These are phyloP conservation scores for Hypoxylon cercidicola DNA, from an alignment of 495 filamentous ascomycete genomes.

Conservation along the genomic window DNA sequence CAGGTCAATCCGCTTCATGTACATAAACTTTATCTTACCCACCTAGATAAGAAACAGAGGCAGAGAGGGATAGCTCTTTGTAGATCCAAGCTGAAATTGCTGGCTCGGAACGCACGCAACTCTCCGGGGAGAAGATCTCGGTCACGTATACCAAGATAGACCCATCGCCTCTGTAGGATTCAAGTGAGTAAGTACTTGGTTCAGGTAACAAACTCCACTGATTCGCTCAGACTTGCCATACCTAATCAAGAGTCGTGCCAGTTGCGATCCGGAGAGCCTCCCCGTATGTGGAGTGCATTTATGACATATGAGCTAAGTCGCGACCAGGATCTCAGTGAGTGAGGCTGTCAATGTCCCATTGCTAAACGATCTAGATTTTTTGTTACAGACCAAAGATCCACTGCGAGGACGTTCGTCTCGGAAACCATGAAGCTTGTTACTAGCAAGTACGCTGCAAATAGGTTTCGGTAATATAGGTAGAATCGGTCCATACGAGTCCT, in stretches of 20 bases:
- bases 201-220: neutral
- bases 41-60: neutral
- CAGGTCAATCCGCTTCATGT: conserved; percentile 15
- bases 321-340: conserved; percentile 4
- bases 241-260: neutral
- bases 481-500: conserved; percentile 1
- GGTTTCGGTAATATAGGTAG: conserved; percentile 10
- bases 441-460: conserved; percentile 4
- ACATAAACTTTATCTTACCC: neutral
- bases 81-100: conserved; percentile 1
- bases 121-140: neutral
- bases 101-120: conserved; percentile 5
- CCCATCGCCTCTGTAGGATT: neutral
- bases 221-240: conserved; percentile 7
- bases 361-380: conserved; percentile 10
- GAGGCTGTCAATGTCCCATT: conserved; percentile 15
- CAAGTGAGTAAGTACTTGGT: no score
- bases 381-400: neutral
- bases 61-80: conserved; percentile 4
- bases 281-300: conserved; percentile 20
- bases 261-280: conserved; percentile 3
- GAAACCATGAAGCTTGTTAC: neutral
- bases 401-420: conserved; percentile 1
- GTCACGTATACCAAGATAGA: neutral
- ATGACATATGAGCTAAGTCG: conserved; percentile 3